Conservation (phyloP, 2,329 filamentous ascomycete species). For the Geoglossum cookeanum region DNA sequence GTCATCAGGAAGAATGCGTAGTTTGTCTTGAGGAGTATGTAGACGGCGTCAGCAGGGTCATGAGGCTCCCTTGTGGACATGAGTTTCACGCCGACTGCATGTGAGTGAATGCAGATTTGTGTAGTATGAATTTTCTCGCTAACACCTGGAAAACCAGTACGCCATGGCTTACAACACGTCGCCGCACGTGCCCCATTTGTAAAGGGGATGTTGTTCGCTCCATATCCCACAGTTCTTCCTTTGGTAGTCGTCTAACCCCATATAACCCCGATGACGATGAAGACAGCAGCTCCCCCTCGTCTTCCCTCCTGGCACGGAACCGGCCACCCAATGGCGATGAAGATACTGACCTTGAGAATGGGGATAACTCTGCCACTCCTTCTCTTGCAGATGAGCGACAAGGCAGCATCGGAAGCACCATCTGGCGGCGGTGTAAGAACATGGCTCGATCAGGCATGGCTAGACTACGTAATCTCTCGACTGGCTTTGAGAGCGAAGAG, state of each 20-base stretch:
- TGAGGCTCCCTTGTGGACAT: slow-evolving; percentile 93
- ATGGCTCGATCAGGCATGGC: not conserved
- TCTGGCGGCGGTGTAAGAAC: not conserved
- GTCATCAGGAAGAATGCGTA: slow-evolving; percentile 68
- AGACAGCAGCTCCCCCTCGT: not conserved
- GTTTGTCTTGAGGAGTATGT: slow-evolving; percentile 94
- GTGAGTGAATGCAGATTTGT: slow-evolving; percentile 37
- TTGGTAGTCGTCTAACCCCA: slow-evolving; percentile 1
- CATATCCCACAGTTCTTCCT: slow-evolving; percentile 12
- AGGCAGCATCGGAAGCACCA: not conserved
- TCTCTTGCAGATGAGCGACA: not conserved
- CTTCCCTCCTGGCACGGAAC: not conserved
- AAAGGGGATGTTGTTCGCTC: slow-evolving; percentile 78
- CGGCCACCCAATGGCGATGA: not conserved
- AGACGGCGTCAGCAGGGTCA: slow-evolving; percentile 82
- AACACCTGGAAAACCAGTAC: slow-evolving; percentile 37
- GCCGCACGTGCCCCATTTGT: slow-evolving; percentile 95
- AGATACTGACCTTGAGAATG: not conserved
- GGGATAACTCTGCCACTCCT: not conserved
- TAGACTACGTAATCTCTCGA: not conserved
- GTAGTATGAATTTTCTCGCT: not conserved
- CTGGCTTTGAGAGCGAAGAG: not conserved
- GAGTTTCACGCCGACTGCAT: slow-evolving; percentile 98
- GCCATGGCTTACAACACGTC: slow-evolving; percentile 86
- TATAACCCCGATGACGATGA: not conserved